Base-by-base conservation (phyloP, 2,329 filamentous ascomycete genomes). In the Curvularia sp. region DNA sequence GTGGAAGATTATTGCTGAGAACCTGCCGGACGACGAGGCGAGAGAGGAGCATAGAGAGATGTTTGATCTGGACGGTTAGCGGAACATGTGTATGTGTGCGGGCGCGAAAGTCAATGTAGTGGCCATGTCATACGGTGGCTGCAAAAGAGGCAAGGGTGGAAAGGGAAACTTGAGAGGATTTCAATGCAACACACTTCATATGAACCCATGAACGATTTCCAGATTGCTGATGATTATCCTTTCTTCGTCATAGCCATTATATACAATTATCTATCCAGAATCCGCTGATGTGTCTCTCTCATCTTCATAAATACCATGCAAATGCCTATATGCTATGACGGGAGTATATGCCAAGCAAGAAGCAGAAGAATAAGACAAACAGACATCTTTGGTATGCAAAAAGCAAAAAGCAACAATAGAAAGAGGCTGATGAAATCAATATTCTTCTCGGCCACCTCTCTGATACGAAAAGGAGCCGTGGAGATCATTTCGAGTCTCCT, bases 21-120 rank as follows among this genome's bases (percentile, higher is more conserved):
- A 76, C 28, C 57, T 86, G 62, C 75, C 80, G 30, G 82, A 83
- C 55, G 77, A 75, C 42, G 80, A 82, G 73, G 77, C 67, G 21
- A 77, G 71, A 59, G 79, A 77, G 51, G 82, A 84, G 64, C 64
- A 86, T 36, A 84, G 82, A 80, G 85, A 80, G 70, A 61, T 41
- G 9, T 62, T 76, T 64, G 75, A 74, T 25, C 47, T 77, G 57
- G 74, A 77, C 60, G 75, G 72, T n/a, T 77, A 64, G 47, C 25
- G 12, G 18, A 25, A 9, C 27, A 19, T 23, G 15, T 27, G n/a
- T 23, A 5, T 15, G 19, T 18, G 18, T 10, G 21, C 10, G 18
- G 10, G 32, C 38, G 46, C n/a, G 13, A 15, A n/a, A n/a, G n/a
- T n/a, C n/a, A 46, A 42, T 21, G 45, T 15, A 12, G 10, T 18